These are phyloP conservation scores for Plantago major DNA, from an alignment of 257 asterid genomes.

Conservation along the genomic window DNA sequence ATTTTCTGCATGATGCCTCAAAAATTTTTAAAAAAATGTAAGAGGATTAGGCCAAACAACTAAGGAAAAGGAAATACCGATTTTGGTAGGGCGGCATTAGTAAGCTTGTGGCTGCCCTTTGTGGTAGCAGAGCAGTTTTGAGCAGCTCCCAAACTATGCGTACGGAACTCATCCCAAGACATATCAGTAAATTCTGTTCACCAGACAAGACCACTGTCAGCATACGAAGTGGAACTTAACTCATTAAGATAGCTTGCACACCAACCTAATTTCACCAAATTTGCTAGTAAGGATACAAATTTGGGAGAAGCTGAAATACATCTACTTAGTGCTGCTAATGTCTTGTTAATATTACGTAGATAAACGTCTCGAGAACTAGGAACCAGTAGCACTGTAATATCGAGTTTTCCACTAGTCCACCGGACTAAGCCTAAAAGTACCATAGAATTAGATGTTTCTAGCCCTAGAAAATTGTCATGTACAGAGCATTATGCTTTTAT, in stretches of 20 bases:
- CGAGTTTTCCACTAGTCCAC: too few relatives aligned
- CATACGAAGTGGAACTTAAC: background rate
- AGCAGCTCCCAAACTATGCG: conserved; percentile 78
- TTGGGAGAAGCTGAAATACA: background rate
- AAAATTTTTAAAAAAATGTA: background rate
- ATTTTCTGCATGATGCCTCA: background rate
- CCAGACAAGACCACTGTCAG: background rate
- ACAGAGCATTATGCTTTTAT: too few relatives aligned
- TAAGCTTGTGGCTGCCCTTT: conserved; percentile 71
- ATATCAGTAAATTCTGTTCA: conserved; percentile 76
- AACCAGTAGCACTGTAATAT: too few relatives aligned
- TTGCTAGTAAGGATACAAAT: background rate
- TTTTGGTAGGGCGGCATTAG: conserved; percentile 50
- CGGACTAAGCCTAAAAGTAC: too few relatives aligned
- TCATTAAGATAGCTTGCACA: background rate
- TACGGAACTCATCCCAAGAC: conserved; percentile 94
- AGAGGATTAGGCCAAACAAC: background rate
- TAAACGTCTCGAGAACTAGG: too few relatives aligned
- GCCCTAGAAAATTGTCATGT: too few relatives aligned
- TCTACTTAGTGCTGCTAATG: background rate
- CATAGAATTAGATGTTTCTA: too few relatives aligned
- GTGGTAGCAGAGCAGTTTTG: conserved; percentile 96
- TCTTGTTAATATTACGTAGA: too few relatives aligned
- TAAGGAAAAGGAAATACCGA: conserved; percentile 38
- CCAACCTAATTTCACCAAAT: background rate